phyloP scores from a whole-genome alignment of 2,329 filamentous ascomycete species.

The Exserohilum rostratum region DNA sequence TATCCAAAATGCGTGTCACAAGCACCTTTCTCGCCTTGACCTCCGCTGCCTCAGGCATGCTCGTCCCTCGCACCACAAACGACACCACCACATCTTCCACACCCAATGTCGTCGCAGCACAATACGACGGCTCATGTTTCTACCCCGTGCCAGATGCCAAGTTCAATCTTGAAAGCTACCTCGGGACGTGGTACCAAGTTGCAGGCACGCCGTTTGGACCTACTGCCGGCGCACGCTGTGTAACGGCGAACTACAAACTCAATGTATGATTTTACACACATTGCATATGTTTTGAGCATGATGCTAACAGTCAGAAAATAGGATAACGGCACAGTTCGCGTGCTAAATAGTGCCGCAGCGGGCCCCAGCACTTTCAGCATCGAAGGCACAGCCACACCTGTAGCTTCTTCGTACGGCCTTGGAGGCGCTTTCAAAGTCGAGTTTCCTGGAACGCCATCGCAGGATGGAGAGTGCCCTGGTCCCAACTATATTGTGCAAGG shows the following conservation, averaged over 20 bases:
- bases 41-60: slow-evolving; percentile 22
- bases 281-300: background rate
- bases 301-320: background rate
- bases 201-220: slow-evolving; percentile 39
- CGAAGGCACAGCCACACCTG: slow-evolving; percentile 31
- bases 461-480: slow-evolving; percentile 23
- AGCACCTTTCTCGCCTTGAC: slow-evolving; percentile 24
- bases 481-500: slow-evolving; percentile 43
- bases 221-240: slow-evolving; percentile 32
- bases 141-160: slow-evolving; percentile 34
- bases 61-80: slow-evolving; percentile 19
- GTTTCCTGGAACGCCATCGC: slow-evolving; percentile 26
- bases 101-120: slow-evolving; percentile 26
- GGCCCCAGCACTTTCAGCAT: slow-evolving; percentile 23
- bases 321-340: slow-evolving; percentile 32
- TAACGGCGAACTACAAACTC: slow-evolving; percentile 32
- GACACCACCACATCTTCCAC: slow-evolving; percentile 14
- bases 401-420: slow-evolving; percentile 25
- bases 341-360: slow-evolving; percentile 30
- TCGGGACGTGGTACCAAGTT: slow-evolving; percentile 41
- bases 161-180: slow-evolving; percentile 35
- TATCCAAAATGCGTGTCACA: slow-evolving; percentile 24
- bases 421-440: slow-evolving; percentile 32
- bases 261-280: slow-evolving; percentile 16
- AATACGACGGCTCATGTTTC: slow-evolving; percentile 36